Base-by-base conservation (phyloP, 768 basidiomycete species). In the Agaricus subrufescens region DNA sequence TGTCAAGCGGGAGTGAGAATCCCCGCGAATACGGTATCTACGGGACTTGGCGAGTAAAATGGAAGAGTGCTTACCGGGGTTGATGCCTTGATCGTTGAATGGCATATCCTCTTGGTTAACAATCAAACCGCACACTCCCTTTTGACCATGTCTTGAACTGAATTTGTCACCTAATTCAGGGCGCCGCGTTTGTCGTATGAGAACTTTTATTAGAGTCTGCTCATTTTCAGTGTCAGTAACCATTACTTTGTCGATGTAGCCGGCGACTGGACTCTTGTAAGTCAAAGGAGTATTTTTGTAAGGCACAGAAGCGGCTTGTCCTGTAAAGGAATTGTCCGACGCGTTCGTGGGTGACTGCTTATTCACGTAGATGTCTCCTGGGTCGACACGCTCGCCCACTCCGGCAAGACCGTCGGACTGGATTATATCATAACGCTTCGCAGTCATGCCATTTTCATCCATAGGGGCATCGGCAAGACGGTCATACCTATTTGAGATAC, bases 101-200 rank as follows among this genome's bases (percentile, higher is more conserved):
- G 96, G 97, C 92, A 99, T 86, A 71, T 99, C 97, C 64, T 94
- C 94, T 66, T 99, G 97, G 64, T 96, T 96, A 53, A 99, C 97
- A 68, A 99, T 98, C 69, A 99, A 73, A 26, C 97, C 97, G 72
- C 96, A 98, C 10, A 99, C 97, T 56, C 97, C 97, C 73, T 99
- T 99, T 73, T 99, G 97, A 45, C 97, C 97, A 67, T 99, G 97
- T 61, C 97, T 76, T 2, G 92, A 94, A 40, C 95, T 98, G 70
- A 99, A 99, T 73, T 99, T 99, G 76, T 99, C 97, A 1, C 97
- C 97, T 45, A 98, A 76, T 66, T 99, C 97, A 45, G 97, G 97
- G 53, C 93, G 80, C 68, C 97, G 82, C 15, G 97, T 99, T 74
- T 99, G 97, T 31, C 97, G 86, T 65, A 98, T 93, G 64, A 98